These are phyloP conservation scores for Cymbopogon flexuosus DNA, from an alignment of 202 grass and related monocot species.

Conservation along the genomic window DNA sequence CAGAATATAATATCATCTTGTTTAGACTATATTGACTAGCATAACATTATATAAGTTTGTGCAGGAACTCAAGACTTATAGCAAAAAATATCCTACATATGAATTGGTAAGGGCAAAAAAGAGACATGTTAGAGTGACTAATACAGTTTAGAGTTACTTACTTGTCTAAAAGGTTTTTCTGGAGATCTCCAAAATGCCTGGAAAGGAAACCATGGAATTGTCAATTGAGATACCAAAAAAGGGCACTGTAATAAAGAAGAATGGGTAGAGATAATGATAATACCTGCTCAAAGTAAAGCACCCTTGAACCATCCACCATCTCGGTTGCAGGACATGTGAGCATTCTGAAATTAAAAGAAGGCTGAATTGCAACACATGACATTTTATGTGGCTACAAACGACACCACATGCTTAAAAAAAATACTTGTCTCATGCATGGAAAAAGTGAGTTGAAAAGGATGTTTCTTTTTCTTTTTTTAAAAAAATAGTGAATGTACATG, in stretches of 20 bases:
- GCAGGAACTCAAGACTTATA: slow-evolving; percentile 3
- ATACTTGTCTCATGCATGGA: not conserved
- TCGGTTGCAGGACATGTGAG: slow-evolving; percentile 83
- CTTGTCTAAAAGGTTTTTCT: slow-evolving; percentile 93
- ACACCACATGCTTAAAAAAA: not conserved
- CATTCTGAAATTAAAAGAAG: slow-evolving; percentile 59
- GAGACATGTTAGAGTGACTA: not conserved
- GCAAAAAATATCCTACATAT: slow-evolving; percentile 4
- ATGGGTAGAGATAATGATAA: not conserved
- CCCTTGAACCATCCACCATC: slow-evolving; percentile 91
- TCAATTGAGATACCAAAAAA: slow-evolving; percentile 3
- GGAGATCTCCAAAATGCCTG: slow-evolving; percentile 99
- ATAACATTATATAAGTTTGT: not conserved
- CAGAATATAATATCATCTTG: not conserved
- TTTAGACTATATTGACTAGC: slow-evolving; percentile 3
- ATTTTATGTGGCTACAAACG: not conserved
- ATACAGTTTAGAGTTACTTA: slow-evolving; percentile 49
- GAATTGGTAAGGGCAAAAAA: slow-evolving; percentile 8
- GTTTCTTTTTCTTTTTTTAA: no score
- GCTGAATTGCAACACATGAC: not conserved
- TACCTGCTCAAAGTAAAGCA: slow-evolving; percentile 98
- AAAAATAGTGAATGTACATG: not conserved
- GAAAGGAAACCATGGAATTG: slow-evolving; percentile 16
- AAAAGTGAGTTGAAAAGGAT: not conserved
- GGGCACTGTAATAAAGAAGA: not conserved